These are phyloP conservation scores for Backusella luteola DNA, from an alignment of 192 early-diverging fungal genomes.

Conservation along the genomic window DNA sequence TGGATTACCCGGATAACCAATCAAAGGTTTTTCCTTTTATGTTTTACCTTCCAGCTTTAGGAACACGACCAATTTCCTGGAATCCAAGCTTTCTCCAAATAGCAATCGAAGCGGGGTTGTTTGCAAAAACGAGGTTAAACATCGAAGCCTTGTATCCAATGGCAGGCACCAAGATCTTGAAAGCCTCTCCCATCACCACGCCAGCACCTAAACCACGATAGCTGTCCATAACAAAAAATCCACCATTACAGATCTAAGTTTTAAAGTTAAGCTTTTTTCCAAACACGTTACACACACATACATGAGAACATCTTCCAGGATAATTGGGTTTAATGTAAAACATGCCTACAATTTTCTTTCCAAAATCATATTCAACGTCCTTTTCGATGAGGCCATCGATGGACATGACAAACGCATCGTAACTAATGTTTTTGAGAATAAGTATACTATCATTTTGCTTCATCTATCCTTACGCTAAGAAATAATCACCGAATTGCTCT, in stretches of 20 bases:
- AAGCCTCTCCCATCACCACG: conserved; percentile 58
- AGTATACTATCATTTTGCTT: background rate
- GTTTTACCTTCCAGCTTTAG: conserved; percentile 58
- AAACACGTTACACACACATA: conserved; percentile 5
- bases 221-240: conserved; percentile 57
- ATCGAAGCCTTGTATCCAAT: conserved; percentile 72
- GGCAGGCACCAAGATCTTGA: conserved; percentile 57
- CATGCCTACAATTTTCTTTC: conserved; percentile 52
- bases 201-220: conserved; percentile 60
- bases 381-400: conserved; percentile 30
- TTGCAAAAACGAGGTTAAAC: conserved; percentile 81
- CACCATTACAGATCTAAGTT: conserved; percentile 69
- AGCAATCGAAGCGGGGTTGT: conserved; percentile 59
- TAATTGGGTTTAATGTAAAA: conserved; percentile 84
- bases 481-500: conserved; percentile 50
- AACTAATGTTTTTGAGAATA: conserved; percentile 1
- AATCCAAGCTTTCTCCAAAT: conserved; percentile 70
- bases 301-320: conserved; percentile 62
- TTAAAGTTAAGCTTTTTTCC: background rate
- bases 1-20: background rate
- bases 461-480: conserved; percentile 33
- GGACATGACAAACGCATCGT: conserved; percentile 53
- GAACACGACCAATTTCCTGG: conserved; percentile 63
- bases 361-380: conserved; percentile 38
- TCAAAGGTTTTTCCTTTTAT: background rate